Base-by-base conservation (phyloP, 2,329 filamentous ascomycete species). In the Sporothrix mexicana region DNA sequence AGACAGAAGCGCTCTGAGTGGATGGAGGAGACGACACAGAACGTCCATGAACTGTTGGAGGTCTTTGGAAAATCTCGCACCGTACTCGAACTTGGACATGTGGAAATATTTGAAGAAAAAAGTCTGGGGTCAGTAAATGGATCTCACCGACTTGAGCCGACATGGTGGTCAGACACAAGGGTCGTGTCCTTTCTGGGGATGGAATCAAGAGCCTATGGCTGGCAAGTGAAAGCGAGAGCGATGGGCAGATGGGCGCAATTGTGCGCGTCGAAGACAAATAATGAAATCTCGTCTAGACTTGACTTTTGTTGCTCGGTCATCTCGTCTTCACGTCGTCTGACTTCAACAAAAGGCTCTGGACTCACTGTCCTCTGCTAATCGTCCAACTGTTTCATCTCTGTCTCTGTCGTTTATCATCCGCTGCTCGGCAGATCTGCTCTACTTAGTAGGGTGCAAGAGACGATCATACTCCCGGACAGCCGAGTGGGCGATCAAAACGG, bases 401-500 rank as follows among this genome's bases (percentile, higher is more conserved):
- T 51, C 17, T 36, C 64, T 20, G 2, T 66, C 23, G 23, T 4
- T 15, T 17, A 36, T 51, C n/a, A 20, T 36, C 64, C 23, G 36
- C 25, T 9, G 59, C 41, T 51, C 45, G 45, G 64, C 47, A 49
- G 64, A 67, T 67, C 45, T 67, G 20, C 45, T 15, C 23, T n/a
- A 13, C n/a, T 7, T 12, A 49, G 41, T 25, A 49, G 25, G 25
- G 30, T 36, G 17, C 1, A 9, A 23, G 30, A 69, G 49, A n/a
- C 66, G 66, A 69, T 55, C 66, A 23, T 13, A 25, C 66, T 41
- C 36, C 49, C 49, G 47, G 17, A 8, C 49, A 55, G 49, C 47
- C 30, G 47, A n/a, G n/a, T 5, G 30, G 47, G 47, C 49, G 66
- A 69, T 69, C 47, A 23, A 13, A n/a, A 15, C 41, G 20, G 43